Base-by-base conservation (phyloP, 129 eudicot genomes). In the Saussurea involucrata region DNA sequence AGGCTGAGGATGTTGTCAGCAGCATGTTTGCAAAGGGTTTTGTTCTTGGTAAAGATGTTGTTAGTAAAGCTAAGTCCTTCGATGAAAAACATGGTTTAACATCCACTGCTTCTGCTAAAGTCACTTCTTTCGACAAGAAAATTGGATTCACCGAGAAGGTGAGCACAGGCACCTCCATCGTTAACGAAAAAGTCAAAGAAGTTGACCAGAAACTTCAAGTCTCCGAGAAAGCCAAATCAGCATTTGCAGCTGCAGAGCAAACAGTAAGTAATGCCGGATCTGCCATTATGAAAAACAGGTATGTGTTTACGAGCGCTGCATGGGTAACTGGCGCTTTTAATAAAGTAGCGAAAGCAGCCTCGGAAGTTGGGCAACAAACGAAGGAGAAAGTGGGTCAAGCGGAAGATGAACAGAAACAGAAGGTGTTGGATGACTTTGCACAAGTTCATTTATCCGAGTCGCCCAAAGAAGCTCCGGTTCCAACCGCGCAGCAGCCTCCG, bases 21-120 rank as follows among this genome's bases (percentile, higher is more conserved):
- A 76, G 87, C 86, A 84, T 91, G 94, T 90, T 91, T 81, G 93
- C 97, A 37, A 91, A 88, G 83, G 93, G 96, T 20, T 86, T 71
- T 78, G 78, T 90, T 73, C 37, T 88, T 22, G 96, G 96, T 24
- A 90, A 90, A 84, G 96, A 84, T 68, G 93, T 92, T 24, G 84
- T 88, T 8, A 79, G 75, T 81, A 86, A 88, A 84, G 93, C 94
- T 25, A 91, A 88, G 58, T 71, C 92, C 21, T 82, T 90, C 11
- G 96, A 90, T 9, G 92, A 90, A 80, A 84, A 86, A 73, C 96
- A 88, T 71, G 87, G 80, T 18, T 32, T 90, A 68, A 84, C 90
- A 72, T 87, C 96, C 71, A 87, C 92, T 4, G 96, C 96, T 64
- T 80, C 83, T n/a, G 86, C 96, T 13, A 90, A 90, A 85, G 90